Percentiles rank a stretch among this genome's conserved stretches.
phyloP scores from a whole-genome alignment of 768 basidiomycete genomes.

The Astraeus odoratus region DNA sequence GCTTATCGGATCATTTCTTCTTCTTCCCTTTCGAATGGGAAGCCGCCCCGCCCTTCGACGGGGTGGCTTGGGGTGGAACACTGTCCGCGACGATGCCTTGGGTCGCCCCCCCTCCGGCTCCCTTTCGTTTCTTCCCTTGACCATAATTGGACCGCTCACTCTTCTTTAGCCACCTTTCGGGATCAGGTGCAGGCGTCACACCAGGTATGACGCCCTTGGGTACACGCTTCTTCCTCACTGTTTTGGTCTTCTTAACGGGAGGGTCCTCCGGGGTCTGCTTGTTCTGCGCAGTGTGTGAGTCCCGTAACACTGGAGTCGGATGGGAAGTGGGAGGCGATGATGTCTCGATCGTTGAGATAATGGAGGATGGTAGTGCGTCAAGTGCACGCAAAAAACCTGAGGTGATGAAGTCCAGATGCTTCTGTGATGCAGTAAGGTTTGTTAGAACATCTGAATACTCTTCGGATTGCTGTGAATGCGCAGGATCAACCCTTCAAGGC shows the following conservation, averaged over 20 bases:
- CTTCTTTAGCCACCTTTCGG: conserved; percentile 87
- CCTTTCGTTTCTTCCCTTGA: conserved; percentile 46
- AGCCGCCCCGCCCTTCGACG: conserved; percentile 30
- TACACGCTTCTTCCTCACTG: conserved; percentile 58
- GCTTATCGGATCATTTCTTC: conserved; percentile 45
- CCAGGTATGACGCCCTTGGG: conserved; percentile 73
- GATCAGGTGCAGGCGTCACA: conserved; percentile 76
- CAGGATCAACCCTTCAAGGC: neutral
- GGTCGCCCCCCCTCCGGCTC: conserved; percentile 54
- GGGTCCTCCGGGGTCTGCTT: conserved; percentile 29
- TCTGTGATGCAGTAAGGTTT: conserved; percentile 76
- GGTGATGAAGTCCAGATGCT: conserved; percentile 79
- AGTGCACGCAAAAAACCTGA: conserved; percentile 59
- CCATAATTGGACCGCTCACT: conserved; percentile 60
- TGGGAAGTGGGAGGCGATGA: conserved; percentile 50
- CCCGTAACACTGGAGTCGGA: conserved; percentile 22
- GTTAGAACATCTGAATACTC: conserved; percentile 84
- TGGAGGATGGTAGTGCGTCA: conserved; percentile 47
- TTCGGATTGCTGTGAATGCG: conserved; percentile 57
- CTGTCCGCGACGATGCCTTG: conserved; percentile 46
- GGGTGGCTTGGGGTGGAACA: conserved; percentile 15
- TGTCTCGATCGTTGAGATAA: conserved; percentile 51
- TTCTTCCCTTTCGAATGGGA: conserved; percentile 54
- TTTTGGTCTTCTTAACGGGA: conserved; percentile 35
- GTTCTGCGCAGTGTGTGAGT: conserved; percentile 17